A percentile compares a stretch with the other conserved stretches of the same genome.
These are phyloP conservation scores for Digitaria exilis DNA, from an alignment of 202 grass and related monocot genomes.

Conservation along the genomic window DNA sequence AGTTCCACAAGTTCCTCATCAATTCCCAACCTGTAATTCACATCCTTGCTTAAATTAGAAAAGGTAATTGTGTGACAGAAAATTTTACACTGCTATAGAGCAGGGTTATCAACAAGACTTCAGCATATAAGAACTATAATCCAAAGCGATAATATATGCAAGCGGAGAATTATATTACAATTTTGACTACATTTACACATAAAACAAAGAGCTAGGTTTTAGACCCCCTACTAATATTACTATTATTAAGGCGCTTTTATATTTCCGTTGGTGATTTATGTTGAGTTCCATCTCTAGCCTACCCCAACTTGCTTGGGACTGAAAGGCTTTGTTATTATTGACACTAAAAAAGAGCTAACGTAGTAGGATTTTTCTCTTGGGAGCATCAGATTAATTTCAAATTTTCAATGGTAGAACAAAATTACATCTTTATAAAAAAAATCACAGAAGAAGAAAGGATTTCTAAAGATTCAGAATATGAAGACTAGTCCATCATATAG, in stretches of 20 bases:
- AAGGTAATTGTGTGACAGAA: background rate
- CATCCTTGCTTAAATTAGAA: conserved; percentile 40
- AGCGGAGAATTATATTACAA: background rate
- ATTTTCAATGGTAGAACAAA: background rate
- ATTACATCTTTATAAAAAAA: background rate
- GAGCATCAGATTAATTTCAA: background rate
- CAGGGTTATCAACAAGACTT: background rate
- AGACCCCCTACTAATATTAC: background rate
- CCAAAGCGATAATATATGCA: background rate
- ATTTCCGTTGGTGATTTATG: background rate
- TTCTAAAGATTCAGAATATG: background rate
- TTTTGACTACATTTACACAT: background rate
- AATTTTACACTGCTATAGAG: background rate
- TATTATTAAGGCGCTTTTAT: background rate
- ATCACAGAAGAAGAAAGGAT: background rate
- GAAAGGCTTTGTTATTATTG: background rate
- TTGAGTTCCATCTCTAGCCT: background rate
- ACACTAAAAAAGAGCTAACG: background rate
- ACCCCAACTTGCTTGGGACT: background rate
- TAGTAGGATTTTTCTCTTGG: background rate
- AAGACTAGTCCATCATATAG: background rate
- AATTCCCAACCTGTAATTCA: conserved; percentile 74
- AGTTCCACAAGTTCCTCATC: conserved; percentile 86
- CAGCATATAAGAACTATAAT: conserved; percentile 1
- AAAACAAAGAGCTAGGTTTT: background rate